Evolutionary conservation across 1,139 yeast genomes (phyloP), one percentile per base, ranked within the genome.

Genomic region (Meyerozyma elateridarum): DNA sequence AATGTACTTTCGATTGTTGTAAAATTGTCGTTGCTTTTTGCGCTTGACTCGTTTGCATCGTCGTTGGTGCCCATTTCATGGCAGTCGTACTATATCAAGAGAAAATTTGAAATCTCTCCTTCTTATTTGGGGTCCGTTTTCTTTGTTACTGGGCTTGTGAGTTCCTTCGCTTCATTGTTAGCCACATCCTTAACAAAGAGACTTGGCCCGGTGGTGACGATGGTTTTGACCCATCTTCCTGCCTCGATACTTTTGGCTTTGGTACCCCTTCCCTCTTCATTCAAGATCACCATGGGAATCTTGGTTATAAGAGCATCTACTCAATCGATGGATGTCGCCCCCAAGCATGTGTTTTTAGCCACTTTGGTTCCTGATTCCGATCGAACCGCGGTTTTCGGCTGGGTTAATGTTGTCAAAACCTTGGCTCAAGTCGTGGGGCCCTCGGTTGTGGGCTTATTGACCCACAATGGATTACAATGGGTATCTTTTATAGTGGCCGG

Each of bases 271-370:
- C 67, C 71, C 4, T 40, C 44, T 3, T 50, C 60, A 6, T 49
- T 63, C 29, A 30, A 40, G 8, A 20, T 54, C 5, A 59, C 71
- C 12, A 41, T 64, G 36, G 44, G 48, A 3, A 53, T 64, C 8
- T 43, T 65, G 37, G 39, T 60, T 4, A 38, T 59, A 13, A 45
- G 73, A 37, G 56, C 68, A 3, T 48, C 59, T 6, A 61, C 68
- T 19, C 69, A 64, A 38, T 48, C 64, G 13, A 65, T 66, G 73
- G 73, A 66, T 38, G 62, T 61, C 29, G 68, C 70, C 3, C 68
- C 73, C 8, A 66, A 66, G 32, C 67, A 63, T 31, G 70, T 66
- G 2, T 64, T 65, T 34, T 47, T 65, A 22, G 66, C 70, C 4
- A 52, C 70, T 0, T 46, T 63, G 31, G 61, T 61, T 5, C 56